Percentiles rank a stretch among this genome's conserved stretches.
These are phyloP conservation scores for Oryza coarctata DNA, from an alignment of 176 grass and related monocot species.

Conservation along the genomic window DNA sequence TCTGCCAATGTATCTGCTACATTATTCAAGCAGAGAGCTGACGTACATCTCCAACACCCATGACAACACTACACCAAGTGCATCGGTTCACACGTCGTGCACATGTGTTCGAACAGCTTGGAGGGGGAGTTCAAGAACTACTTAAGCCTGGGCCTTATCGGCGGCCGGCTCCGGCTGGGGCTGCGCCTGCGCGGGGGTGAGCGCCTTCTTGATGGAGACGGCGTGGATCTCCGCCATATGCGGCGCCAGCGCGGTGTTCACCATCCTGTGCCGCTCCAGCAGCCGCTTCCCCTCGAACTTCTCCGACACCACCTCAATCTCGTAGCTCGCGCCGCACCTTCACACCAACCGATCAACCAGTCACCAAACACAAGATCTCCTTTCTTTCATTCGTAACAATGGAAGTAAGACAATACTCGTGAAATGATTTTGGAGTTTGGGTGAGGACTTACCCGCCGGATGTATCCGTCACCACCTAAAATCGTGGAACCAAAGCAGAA, in stretches of 20 bases:
- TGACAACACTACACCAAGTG: not conserved
- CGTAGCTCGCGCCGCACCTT: constrained; percentile 91
- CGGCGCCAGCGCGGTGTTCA: constrained; percentile 76
- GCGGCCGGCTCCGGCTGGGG: constrained; percentile 36
- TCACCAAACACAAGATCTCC: not conserved
- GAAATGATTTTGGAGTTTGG: not conserved
- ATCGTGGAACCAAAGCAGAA: not conserved
- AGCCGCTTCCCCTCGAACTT: constrained; percentile 96
- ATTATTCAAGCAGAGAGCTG: constrained; percentile 43
- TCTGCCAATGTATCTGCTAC: not conserved
- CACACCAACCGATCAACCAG: constrained; percentile 8
- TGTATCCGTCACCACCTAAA: constrained; percentile 83
- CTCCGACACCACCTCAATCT: constrained; percentile 86
- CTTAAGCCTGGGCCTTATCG: constrained; percentile 46
- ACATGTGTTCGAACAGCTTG: constrained; percentile 14
- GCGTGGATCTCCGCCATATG: constrained; percentile 92
- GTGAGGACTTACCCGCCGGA: constrained; percentile 75
- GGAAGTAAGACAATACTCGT: not conserved
- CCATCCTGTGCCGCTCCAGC: constrained; percentile 90
- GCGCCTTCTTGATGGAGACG: constrained; percentile 96
- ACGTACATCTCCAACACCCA: not conserved
- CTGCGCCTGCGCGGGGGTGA: constrained; percentile 81
- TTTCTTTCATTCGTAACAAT: not conserved
- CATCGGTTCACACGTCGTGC: not conserved
- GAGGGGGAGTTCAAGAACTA: not conserved